phyloP scores from a whole-genome alignment of 164 flowering plant species.

The Warburgia ugandensis region DNA sequence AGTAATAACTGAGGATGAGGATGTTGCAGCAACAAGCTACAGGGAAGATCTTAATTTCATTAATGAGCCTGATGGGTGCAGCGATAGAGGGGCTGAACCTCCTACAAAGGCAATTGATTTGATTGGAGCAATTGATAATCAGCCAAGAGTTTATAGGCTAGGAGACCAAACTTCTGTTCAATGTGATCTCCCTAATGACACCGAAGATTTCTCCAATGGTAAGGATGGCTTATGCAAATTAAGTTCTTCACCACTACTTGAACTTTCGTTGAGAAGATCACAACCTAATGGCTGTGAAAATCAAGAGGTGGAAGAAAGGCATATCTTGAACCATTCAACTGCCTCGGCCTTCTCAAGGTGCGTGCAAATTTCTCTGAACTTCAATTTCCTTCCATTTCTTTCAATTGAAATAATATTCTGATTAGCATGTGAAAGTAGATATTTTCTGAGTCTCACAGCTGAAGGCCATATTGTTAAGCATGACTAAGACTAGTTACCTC shows the following conservation, averaged over 20 bases:
- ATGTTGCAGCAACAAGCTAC: not conserved
- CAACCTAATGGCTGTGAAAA: constrained; percentile 20
- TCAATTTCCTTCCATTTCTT: no score
- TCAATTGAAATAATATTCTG: no score
- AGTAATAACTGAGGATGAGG: not conserved
- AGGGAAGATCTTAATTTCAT: not conserved
- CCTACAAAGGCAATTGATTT: constrained; percentile 66
- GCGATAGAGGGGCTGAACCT: constrained; percentile 16
- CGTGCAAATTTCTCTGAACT: no score
- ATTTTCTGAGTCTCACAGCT: no score
- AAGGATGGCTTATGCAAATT: constrained; percentile 20
- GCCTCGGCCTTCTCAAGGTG: constrained; percentile 72
- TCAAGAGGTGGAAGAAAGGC: constrained; percentile 31
- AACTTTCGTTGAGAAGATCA: constrained; percentile 67
- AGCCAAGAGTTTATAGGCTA: constrained; percentile 7
- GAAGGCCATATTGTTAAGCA: no score
- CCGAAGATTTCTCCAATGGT: constrained; percentile 14
- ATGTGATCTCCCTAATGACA: not conserved
- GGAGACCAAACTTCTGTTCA: not conserved
- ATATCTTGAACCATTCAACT: constrained; percentile 53
- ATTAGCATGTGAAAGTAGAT: no score
- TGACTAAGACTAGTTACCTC: no score
- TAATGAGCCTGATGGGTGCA: constrained; percentile 13
- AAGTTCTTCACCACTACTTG: constrained; percentile 37
- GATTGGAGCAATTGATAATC: constrained; percentile 56